A percentile compares a stretch with the other conserved stretches of the same genome.
phyloP scores from a whole-genome alignment of 1,139 yeast genomes.

The Zygosaccharomyces sapae region DNA sequence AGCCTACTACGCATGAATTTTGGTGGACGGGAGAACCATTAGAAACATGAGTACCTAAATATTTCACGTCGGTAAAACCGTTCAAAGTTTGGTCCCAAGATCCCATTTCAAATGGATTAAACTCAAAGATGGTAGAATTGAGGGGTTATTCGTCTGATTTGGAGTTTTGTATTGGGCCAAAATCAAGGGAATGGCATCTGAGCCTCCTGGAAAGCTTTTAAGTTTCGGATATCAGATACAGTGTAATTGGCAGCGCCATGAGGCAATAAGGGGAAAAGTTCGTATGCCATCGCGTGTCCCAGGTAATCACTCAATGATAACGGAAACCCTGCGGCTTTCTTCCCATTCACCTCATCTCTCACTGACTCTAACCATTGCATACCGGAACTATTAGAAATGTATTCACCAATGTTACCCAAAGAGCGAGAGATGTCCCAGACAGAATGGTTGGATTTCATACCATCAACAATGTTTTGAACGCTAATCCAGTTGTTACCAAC shows the following conservation, averaged over 20 bases:
- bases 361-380: conserved; percentile 47
- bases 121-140: conserved; percentile 71
- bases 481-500: conserved; percentile 75
- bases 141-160: conserved; percentile 48
- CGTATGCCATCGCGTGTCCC: conserved; percentile 71
- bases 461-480: conserved; percentile 49
- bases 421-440: conserved; percentile 65
- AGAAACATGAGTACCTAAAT: conserved; percentile 59
- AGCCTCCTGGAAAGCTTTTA: conserved; percentile 46
- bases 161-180: conserved; percentile 76
- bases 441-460: conserved; percentile 43
- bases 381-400: too few relatives aligned
- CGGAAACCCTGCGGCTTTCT: conserved; percentile 64
- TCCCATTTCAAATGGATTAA: conserved; percentile 78
- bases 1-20: conserved; percentile 53
- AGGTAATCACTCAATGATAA: conserved; percentile 71
- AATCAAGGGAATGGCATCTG: conserved; percentile 79
- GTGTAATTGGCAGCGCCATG: conserved; percentile 59
- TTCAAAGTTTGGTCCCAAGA: conserved; percentile 76
- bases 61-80: conserved; percentile 61
- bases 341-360: conserved; percentile 39
- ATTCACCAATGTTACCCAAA: conserved; percentile 56
- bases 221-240: conserved; percentile 51
- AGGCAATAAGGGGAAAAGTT: conserved; percentile 52
- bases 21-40: conserved; percentile 49